Evolutionary conservation across 1,139 yeast species (phyloP).

Genomic region (Candida dubliniensis): DNA sequence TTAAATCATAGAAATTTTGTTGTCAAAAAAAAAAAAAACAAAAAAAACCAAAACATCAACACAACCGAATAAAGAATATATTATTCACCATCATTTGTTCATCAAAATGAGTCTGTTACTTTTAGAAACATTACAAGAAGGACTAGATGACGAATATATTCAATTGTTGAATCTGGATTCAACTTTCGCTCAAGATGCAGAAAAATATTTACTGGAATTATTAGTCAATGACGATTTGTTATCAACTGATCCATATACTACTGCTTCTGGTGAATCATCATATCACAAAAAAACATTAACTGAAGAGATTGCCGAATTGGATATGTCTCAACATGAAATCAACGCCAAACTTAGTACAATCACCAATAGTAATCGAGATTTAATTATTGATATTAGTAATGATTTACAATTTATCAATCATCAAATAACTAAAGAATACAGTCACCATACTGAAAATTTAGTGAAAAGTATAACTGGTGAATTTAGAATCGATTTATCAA

Average conservation of each 20-base stretch:
- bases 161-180: constrained; percentile 14
- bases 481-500: constrained; percentile 15
- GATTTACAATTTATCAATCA: constrained; percentile 28
- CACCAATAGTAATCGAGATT: constrained; percentile 39
- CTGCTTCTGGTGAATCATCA: constrained; percentile 2
- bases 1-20: too few species aligned
- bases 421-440: constrained; percentile 24
- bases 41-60: too few species aligned
- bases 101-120: constrained; percentile 15
- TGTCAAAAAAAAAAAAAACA: too few species aligned
- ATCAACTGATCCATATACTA: constrained; percentile 36
- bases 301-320: constrained; percentile 51
- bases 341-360: constrained; percentile 32
- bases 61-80: too few species aligned
- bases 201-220: constrained; percentile 26
- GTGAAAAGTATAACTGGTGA: constrained; percentile 22
- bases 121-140: constrained; percentile 23
- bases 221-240: constrained; percentile 43
- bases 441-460: constrained; percentile 23
- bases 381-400: constrained; percentile 40
- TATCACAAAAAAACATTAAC: constrained; percentile 29
- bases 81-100: too few species aligned
- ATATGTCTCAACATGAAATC: constrained; percentile 31
- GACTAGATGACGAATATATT: constrained; percentile 19
- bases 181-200: constrained; percentile 16